Percentiles rank a stretch among this genome's conserved stretches.
Conservation (phyloP, 345 rosid genomes). For the Cardiospermum halicacabum region DNA sequence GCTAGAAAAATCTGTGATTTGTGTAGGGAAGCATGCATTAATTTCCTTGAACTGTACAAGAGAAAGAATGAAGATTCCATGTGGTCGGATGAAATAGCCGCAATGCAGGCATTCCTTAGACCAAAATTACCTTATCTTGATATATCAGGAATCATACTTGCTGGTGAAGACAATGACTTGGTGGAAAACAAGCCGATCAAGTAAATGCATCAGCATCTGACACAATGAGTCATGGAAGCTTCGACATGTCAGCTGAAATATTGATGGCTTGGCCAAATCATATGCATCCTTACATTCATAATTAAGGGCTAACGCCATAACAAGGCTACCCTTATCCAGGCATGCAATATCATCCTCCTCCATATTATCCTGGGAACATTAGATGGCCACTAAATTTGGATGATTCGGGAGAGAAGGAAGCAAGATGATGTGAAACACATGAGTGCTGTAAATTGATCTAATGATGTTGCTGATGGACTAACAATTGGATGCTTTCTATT, state of each 20-base stretch:
- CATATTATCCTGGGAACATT: slow-evolving; percentile 69
- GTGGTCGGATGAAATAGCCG: slow-evolving; percentile 92
- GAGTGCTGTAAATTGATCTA: slow-evolving; percentile 1
- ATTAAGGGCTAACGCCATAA: too few species aligned
- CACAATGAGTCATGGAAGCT: slow-evolving; percentile 45
- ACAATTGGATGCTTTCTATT: slow-evolving; percentile 78
- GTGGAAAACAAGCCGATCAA: slow-evolving; percentile 35
- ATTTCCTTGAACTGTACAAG: slow-evolving; percentile 86
- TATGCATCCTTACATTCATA: slow-evolving; percentile 64
- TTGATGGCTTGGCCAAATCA: slow-evolving; percentile 76
- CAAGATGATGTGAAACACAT: slow-evolving; percentile 31
- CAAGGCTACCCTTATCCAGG: slow-evolving; percentile 70
- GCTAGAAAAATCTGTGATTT: slow-evolving; percentile 3
- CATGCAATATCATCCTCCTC: slow-evolving; percentile 63
- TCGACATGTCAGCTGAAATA: slow-evolving; percentile 38
- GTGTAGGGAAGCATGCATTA: slow-evolving; percentile 87
- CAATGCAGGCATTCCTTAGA: slow-evolving; percentile 76
- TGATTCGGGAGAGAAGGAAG: slow-evolving; percentile 61
- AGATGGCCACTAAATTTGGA: slow-evolving; percentile 73
- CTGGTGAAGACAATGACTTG: slow-evolving; percentile 63
- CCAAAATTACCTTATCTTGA: slow-evolving; percentile 69
- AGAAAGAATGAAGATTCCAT: slow-evolving; percentile 88
- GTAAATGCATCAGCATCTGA: slow-evolving; percentile 39
- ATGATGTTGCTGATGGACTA: slow-evolving; percentile 27
- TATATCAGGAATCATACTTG: slow-evolving; percentile 75